These are phyloP conservation scores for Calonectria leucothoes DNA, from an alignment of 2,329 filamentous ascomycete species.

Conservation along the genomic window DNA sequence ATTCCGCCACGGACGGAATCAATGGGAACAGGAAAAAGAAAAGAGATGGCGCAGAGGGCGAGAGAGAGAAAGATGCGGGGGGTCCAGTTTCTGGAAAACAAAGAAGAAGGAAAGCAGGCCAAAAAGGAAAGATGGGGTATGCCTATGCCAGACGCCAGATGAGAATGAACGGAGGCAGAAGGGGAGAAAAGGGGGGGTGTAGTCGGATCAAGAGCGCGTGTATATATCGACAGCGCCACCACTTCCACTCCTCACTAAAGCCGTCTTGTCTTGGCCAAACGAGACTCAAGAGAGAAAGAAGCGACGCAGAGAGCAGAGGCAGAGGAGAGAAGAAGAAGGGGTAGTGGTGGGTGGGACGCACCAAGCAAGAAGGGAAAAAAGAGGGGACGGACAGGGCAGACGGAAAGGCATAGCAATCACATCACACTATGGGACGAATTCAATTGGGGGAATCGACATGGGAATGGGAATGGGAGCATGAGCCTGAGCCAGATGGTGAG, in stretches of 20 bases:
- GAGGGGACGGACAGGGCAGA: slow-evolving; percentile 5
- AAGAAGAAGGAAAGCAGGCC: not conserved
- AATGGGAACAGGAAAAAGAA: not conserved
- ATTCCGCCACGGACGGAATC: slow-evolving; percentile 1
- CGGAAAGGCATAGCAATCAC: not conserved
- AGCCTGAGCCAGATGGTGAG: too few relatives aligned
- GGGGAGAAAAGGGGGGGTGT: slow-evolving; percentile 1
- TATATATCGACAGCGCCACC: slow-evolving; percentile 1
- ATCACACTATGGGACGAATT: not conserved
- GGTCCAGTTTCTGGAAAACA: slow-evolving; percentile 10
- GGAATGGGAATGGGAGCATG: not conserved
- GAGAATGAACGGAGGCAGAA: not conserved
- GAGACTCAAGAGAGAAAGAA: slow-evolving; percentile 1
- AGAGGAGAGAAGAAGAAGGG: not conserved
- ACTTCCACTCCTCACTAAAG: not conserved
- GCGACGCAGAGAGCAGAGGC: slow-evolving; percentile 7
- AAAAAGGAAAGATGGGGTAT: not conserved
- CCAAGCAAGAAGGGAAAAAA: not conserved
- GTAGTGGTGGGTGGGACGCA: not conserved
- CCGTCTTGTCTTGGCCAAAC: slow-evolving; percentile 1
- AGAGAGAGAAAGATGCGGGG: not conserved
- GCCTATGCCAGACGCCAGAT: slow-evolving; percentile 1
- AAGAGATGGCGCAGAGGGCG: not conserved
- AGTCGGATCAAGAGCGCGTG: not conserved
- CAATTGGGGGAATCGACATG: not conserved